A percentile compares a stretch with the other conserved stretches of the same genome.
Conservation (phyloP, 2,329 filamentous ascomycete species). For the Gyromitra esculenta region DNA sequence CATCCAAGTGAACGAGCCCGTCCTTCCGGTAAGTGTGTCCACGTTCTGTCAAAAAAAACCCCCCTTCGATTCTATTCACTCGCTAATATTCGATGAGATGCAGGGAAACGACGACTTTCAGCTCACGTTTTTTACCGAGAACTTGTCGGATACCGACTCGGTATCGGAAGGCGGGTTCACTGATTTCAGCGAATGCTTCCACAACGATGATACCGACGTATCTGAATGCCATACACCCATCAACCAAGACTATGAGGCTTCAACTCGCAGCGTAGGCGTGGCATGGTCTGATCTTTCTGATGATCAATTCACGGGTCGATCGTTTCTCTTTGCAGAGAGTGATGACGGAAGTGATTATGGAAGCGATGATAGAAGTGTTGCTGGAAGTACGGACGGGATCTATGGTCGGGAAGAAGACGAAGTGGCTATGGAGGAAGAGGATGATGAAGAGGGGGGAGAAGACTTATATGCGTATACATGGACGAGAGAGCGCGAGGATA, state of each 20-base stretch:
- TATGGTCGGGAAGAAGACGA: not conserved
- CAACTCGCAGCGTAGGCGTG: constrained; percentile 9
- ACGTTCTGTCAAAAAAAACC: not conserved
- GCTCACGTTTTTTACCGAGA: constrained; percentile 48
- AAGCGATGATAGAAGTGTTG: constrained; percentile 34
- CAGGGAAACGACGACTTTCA: constrained; percentile 47
- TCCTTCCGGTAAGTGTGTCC: constrained; percentile 34
- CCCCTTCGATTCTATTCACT: constrained; percentile 7
- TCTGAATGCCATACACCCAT: constrained; percentile 33
- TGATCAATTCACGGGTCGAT: constrained; percentile 42
- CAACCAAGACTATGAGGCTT: constrained; percentile 30
- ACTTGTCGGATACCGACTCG: constrained; percentile 40
- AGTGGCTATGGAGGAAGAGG: not conserved
- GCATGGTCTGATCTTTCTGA: constrained; percentile 34
- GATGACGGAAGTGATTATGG: constrained; percentile 44
- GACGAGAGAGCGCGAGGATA: constrained; percentile 12
- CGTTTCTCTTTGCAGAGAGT: constrained; percentile 51
- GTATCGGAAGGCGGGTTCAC: constrained; percentile 41
- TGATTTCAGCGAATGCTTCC: constrained; percentile 46
- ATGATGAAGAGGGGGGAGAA: constrained; percentile 1
- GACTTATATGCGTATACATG: constrained; percentile 23
- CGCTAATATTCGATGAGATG: constrained; percentile 27
- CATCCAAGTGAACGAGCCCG: constrained; percentile 47
- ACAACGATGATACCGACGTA: constrained; percentile 44
- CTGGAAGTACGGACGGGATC: constrained; percentile 1